phyloP scores from a whole-genome alignment of 768 basidiomycete species.

The Lentinula detonsa region DNA sequence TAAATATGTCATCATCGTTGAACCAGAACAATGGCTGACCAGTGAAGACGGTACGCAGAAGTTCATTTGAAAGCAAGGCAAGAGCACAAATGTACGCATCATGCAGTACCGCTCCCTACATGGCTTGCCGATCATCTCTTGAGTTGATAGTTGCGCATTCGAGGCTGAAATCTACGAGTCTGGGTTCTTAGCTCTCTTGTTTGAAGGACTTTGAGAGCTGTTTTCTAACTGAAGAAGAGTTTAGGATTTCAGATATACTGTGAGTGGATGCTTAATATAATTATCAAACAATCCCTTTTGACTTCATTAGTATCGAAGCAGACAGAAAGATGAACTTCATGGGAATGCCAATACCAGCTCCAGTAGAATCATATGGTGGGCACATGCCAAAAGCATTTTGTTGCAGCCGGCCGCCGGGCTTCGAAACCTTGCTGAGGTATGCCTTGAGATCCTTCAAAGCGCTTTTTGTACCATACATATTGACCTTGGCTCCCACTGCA shows the following conservation, averaged over 20 bases:
- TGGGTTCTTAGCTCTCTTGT: background rate
- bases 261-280: slow-evolving; percentile 6
- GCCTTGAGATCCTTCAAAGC: background rate
- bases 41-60: slow-evolving; percentile 7
- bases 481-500: too few relatives aligned
- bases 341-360: background rate
- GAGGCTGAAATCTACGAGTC: background rate
- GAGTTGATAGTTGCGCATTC: too few relatives aligned
- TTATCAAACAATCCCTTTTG: background rate
- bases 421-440: slow-evolving; percentile 14
- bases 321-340: background rate
- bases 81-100: too few relatives aligned
- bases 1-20: slow-evolving; percentile 19
- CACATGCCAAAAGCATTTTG: slow-evolving; percentile 6
- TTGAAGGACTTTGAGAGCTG: slow-evolving; percentile 8
- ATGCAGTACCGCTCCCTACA: slow-evolving; percentile 8
- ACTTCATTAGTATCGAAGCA: background rate
- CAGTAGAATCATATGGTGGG: background rate
- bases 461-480: too few relatives aligned
- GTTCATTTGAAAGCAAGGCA: background rate
- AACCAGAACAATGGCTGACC: slow-evolving; percentile 17
- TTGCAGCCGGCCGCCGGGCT: slow-evolving; percentile 7
- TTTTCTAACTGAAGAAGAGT: slow-evolving; percentile 14
- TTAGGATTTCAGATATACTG: slow-evolving; percentile 10
- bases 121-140: background rate